A percentile compares a stretch with the other conserved stretches of the same genome.
These are phyloP conservation scores for Penicillium daleae DNA, from an alignment of 495 filamentous ascomycete species.

Conservation along the genomic window DNA sequence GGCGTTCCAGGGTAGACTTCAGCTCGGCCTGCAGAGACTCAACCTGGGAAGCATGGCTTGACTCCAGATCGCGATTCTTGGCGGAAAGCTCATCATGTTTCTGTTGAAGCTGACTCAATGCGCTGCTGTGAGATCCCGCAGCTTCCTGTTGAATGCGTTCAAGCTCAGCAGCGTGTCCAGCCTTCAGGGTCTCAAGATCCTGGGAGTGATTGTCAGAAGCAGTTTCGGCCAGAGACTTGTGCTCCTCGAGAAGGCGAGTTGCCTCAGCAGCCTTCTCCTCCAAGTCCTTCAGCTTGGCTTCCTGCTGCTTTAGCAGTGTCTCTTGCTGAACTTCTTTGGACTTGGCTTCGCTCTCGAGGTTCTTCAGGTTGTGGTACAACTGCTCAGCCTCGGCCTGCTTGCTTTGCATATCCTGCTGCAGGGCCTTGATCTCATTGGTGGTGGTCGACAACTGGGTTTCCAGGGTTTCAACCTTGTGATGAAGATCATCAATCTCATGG, in stretches of 20 bases:
- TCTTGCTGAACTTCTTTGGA: conserved; percentile 41
- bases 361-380: conserved; percentile 40
- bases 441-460: conserved; percentile 43
- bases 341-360: conserved; percentile 41
- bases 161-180: conserved; percentile 38
- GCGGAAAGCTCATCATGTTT: conserved; percentile 45
- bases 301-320: conserved; percentile 37
- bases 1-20: conserved; percentile 36
- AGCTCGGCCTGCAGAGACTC: conserved; percentile 43
- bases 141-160: conserved; percentile 34
- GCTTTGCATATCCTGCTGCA: conserved; percentile 45
- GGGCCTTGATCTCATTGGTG: conserved; percentile 44
- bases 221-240: conserved; percentile 29
- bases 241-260: conserved; percentile 39
- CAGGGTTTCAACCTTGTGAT: conserved; percentile 44
- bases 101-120: conserved; percentile 42
- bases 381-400: conserved; percentile 45
- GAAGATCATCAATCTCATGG: conserved; percentile 48
- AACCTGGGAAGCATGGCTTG: conserved; percentile 38
- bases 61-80: conserved; percentile 40
- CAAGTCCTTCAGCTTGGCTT: conserved; percentile 36
- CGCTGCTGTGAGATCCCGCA: conserved; percentile 37
- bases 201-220: conserved; percentile 38
- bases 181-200: conserved; percentile 36
- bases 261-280: conserved; percentile 43